A percentile compares a stretch with the other conserved stretches of the same genome.
Conservation (phyloP, 1,284 basidiomycete genomes). For the Tilletia indica region DNA sequence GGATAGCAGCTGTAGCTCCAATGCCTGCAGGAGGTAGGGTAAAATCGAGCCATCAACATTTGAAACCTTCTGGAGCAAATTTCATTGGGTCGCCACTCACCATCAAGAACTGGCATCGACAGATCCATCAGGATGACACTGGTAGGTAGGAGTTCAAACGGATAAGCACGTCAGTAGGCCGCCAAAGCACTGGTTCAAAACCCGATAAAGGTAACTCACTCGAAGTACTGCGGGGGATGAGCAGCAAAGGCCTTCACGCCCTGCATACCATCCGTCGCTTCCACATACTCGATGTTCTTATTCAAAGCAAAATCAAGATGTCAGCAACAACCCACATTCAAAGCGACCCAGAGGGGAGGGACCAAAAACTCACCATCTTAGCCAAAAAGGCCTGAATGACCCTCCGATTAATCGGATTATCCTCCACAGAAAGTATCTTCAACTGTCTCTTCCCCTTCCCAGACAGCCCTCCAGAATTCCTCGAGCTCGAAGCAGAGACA, state of each 20-base stretch:
- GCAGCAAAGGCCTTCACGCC: constrained; percentile 74
- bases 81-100: constrained; percentile 17
- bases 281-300: constrained; percentile 67
- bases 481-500: constrained; percentile 67
- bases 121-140: constrained; percentile 65
- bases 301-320: not conserved
- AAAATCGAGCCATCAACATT: not conserved
- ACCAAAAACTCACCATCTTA: constrained; percentile 60
- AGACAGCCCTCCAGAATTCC: constrained; percentile 57
- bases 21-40: constrained; percentile 58
- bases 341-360: not conserved
- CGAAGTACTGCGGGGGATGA: constrained; percentile 65
- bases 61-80: not conserved
- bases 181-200: not conserved
- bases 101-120: constrained; percentile 89
- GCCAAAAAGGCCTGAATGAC: constrained; percentile 74
- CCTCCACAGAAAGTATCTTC: constrained; percentile 34
- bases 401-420: constrained; percentile 53
- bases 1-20: constrained; percentile 78
- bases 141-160: not conserved
- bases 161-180: constrained; percentile 62
- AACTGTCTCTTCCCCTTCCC: constrained; percentile 46
- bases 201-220: constrained; percentile 29
- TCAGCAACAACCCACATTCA: not conserved
- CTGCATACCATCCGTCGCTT: constrained; percentile 78